A percentile compares a stretch with the other conserved stretches of the same genome.
These are phyloP conservation scores for Rubroboletus satanas DNA, from an alignment of 768 basidiomycete species.

Conservation along the genomic window DNA sequence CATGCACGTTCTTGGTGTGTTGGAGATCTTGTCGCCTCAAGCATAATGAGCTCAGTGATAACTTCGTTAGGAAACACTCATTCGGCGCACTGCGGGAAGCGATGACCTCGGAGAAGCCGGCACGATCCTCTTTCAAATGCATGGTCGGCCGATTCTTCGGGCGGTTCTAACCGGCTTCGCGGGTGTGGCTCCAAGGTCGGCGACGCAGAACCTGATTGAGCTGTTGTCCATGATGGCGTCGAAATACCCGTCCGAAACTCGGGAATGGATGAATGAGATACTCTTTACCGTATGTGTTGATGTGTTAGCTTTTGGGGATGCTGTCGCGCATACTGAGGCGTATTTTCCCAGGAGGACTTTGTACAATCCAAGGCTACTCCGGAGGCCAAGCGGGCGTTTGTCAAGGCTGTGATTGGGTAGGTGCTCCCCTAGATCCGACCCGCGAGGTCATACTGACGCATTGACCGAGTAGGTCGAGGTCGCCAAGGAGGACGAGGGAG, in stretches of 20 bases:
- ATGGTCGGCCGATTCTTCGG: constrained; percentile 67
- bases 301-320: constrained; percentile 9
- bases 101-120: constrained; percentile 58
- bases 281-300: constrained; percentile 53
- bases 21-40: not conserved
- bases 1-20: constrained; percentile 79
- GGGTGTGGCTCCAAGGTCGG: constrained; percentile 78
- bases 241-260: constrained; percentile 50
- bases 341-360: constrained; percentile 60
- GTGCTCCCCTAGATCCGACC: constrained; percentile 14
- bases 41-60: not conserved
- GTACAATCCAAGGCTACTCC: constrained; percentile 64
- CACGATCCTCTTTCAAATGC: constrained; percentile 45
- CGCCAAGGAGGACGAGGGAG: constrained; percentile 69
- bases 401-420: constrained; percentile 67
- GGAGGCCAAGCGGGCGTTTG: constrained; percentile 76
- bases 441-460: not conserved
- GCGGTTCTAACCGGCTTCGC: constrained; percentile 80
- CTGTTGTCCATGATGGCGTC: constrained; percentile 65
- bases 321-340: not conserved
- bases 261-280: constrained; percentile 70
- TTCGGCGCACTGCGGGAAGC: constrained; percentile 59
- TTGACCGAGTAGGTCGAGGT: constrained; percentile 51
- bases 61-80: constrained; percentile 50
- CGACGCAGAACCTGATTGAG: constrained; percentile 80